Evolutionary conservation across 2,329 filamentous ascomycete genomes (phyloP), one percentile per base, ranked within the genome.

Genomic region (Camillea tinctor): DNA sequence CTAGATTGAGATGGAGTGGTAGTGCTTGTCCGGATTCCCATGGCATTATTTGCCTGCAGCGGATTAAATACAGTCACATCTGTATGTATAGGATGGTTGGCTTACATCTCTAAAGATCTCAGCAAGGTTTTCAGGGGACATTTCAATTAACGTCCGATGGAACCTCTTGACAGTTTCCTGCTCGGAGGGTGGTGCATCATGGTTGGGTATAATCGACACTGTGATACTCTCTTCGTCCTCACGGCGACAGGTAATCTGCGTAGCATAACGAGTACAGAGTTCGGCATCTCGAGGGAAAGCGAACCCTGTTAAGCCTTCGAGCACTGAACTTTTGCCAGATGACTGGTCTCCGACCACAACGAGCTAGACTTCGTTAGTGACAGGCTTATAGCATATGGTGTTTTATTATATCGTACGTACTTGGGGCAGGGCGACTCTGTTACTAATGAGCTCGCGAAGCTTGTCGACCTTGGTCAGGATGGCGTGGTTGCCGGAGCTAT

Each of bases 271-370:
- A 0, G 81, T 84, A 52, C 81, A 82, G 1, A 82, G 75, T 0
- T 73, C 77, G 0, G 73, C 72, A 0, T 67, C 74, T 1, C 78
- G 74, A 4, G 81, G 81, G 48, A 84, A 81, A 0, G 76, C 75
- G 36, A 83, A 80, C 0, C 78, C 79, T 0, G 81, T 83, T 30
- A 84, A 62, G 19, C 76, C 93, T 72, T 95, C 91, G 26, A 95
- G 79, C 19, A 95, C 89, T 1, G 91, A 94, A 73, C 89, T 92
- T 79, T 96, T 96, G 69, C 92, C 92, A 50, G 91, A 92, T 0
- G 90, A 93, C 71, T 95, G 92, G 66, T 91, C 92, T 62, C 92
- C 92, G 9, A 94, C 91, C 7, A 93, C 91, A 40, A 90, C 89
- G 66, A 95, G 91, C 71, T 73, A 57, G 8, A n/a, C 11, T 77